These are phyloP conservation scores for Psidium guajava DNA, from an alignment of 345 rosid genomes.

Conservation along the genomic window DNA sequence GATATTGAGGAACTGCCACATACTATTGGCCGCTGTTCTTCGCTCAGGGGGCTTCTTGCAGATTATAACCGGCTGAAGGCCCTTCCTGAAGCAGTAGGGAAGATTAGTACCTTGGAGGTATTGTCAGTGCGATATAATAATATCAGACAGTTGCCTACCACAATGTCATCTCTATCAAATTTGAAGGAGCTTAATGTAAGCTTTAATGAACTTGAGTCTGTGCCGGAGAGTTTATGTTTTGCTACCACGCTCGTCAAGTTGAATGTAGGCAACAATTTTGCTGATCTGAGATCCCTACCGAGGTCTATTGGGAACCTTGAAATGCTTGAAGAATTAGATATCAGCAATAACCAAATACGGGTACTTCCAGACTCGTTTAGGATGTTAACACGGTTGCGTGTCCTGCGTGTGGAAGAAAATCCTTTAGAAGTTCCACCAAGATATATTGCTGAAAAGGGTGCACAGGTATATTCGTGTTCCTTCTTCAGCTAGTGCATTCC, in stretches of 20 bases:
- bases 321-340: constrained; percentile 85
- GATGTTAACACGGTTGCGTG: constrained; percentile 54
- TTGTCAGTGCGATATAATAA: constrained; percentile 77
- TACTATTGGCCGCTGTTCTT: constrained; percentile 58
- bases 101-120: constrained; percentile 65
- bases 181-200: constrained; percentile 86
- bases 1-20: constrained; percentile 85
- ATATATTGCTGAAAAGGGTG: constrained; percentile 65
- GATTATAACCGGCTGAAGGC: constrained; percentile 94
- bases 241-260: constrained; percentile 80
- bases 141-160: constrained; percentile 80
- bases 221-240: constrained; percentile 92
- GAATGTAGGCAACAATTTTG: constrained; percentile 89
- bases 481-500: not conserved
- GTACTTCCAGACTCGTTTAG: constrained; percentile 80
- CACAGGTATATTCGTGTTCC: constrained; percentile 47
- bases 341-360: constrained; percentile 93
- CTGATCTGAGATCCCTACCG: constrained; percentile 69
- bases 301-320: constrained; percentile 92
- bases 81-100: constrained; percentile 96
- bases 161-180: constrained; percentile 68
- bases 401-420: constrained; percentile 59
- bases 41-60: constrained; percentile 60
- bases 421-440: constrained; percentile 91
- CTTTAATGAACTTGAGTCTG: constrained; percentile 92